These are phyloP conservation scores for Naganishia antarctica DNA, from an alignment of 768 basidiomycete species.

Conservation along the genomic window DNA sequence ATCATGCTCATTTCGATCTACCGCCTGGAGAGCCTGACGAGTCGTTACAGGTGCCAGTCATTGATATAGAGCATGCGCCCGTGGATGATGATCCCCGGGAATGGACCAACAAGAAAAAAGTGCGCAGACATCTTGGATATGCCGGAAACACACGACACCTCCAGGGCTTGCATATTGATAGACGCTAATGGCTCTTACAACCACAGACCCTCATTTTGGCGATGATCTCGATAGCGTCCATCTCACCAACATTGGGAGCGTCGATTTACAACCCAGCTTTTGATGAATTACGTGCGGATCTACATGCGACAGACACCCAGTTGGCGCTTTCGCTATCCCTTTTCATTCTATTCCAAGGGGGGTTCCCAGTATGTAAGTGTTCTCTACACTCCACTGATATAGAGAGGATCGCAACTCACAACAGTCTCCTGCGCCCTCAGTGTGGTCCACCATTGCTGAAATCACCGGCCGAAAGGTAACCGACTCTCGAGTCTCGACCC, in stretches of 20 bases:
- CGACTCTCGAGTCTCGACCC: background rate
- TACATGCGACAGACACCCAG: slow-evolving; percentile 44
- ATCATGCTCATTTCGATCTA: slow-evolving; percentile 37
- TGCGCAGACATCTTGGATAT: too few relatives aligned
- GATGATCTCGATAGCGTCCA: slow-evolving; percentile 34
- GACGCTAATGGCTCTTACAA: background rate
- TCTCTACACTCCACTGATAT: too few relatives aligned
- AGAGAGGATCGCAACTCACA: too few relatives aligned
- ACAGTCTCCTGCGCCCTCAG: too few relatives aligned
- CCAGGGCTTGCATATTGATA: too few relatives aligned
- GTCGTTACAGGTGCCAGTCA: slow-evolving; percentile 23
- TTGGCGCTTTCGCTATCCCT: slow-evolving; percentile 46
- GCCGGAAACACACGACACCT: too few relatives aligned
- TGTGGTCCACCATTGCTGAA: slow-evolving; percentile 29
- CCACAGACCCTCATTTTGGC: slow-evolving; percentile 32
- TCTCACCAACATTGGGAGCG: slow-evolving; percentile 47
- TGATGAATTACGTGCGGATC: slow-evolving; percentile 42
- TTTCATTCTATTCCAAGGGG: slow-evolving; percentile 44
- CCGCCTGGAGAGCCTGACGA: slow-evolving; percentile 25
- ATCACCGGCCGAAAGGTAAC: slow-evolving; percentile 41
- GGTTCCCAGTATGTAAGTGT: slow-evolving; percentile 29
- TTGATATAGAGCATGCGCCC: slow-evolving; percentile 50
- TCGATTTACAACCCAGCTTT: slow-evolving; percentile 50
- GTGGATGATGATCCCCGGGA: slow-evolving; percentile 51
- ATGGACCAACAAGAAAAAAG: slow-evolving; percentile 47